These are phyloP conservation scores for Phlebiopsis gigantea DNA, from an alignment of 768 basidiomycete genomes.

Conservation along the genomic window DNA sequence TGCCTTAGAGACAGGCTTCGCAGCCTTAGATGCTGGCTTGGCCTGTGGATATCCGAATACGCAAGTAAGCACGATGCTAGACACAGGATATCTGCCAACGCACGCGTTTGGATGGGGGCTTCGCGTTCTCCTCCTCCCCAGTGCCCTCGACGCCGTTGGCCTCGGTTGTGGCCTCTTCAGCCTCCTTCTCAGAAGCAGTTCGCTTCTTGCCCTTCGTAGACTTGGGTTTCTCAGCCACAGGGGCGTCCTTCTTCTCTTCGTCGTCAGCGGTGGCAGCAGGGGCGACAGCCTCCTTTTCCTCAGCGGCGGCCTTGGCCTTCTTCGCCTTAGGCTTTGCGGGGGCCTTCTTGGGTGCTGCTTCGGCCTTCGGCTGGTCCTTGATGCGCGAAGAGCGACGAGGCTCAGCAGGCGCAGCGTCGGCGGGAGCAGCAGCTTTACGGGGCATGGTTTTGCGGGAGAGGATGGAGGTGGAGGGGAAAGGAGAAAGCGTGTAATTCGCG, in stretches of 20 bases:
- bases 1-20: constrained; percentile 26
- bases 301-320: constrained; percentile 33
- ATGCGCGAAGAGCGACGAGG: constrained; percentile 75
- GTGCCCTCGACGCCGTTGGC: constrained; percentile 26
- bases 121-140: constrained; percentile 26
- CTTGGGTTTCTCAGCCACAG: constrained; percentile 33
- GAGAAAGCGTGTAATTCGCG: constrained; percentile 11
- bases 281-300: constrained; percentile 13
- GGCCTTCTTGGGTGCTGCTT: constrained; percentile 48
- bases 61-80: constrained; percentile 24
- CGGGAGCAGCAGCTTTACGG: constrained; percentile 56
- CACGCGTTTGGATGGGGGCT: constrained; percentile 65
- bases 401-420: constrained; percentile 36
- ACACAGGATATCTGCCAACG: neutral
- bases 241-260: constrained; percentile 28
- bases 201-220: constrained; percentile 53
- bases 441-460: constrained; percentile 42
- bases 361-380: constrained; percentile 63
- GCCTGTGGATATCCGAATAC: constrained; percentile 37
- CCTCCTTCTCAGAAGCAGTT: constrained; percentile 34
- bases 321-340: constrained; percentile 55
- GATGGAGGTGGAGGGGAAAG: constrained; percentile 19
- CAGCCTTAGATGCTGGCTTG: constrained; percentile 33
- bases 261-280: constrained; percentile 40
- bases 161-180: constrained; percentile 34